Evolutionary conservation across 2,329 filamentous ascomycete genomes (phyloP).

Genomic region (Sporothrix protearum): DNA sequence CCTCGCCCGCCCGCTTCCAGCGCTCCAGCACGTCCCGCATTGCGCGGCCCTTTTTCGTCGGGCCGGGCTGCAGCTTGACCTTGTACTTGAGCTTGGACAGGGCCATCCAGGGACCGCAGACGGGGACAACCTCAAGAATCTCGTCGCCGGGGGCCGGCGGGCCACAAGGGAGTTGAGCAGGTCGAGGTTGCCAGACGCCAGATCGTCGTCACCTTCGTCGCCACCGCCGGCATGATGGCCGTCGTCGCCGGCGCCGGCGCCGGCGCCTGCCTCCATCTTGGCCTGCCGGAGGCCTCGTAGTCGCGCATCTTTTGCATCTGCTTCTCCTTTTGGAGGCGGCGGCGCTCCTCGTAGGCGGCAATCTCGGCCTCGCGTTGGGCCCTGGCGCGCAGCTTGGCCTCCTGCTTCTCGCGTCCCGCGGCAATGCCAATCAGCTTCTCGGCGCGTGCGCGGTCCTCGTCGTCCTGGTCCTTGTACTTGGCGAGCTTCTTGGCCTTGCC

Average conservation of each 20-base stretch:
- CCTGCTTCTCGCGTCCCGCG: constrained; percentile 62
- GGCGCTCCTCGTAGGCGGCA: constrained; percentile 68
- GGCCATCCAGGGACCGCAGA: constrained; percentile 64
- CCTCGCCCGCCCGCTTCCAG: constrained; percentile 62
- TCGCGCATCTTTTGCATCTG: constrained; percentile 72
- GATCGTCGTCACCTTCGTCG: constrained; percentile 53
- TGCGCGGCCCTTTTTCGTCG: constrained; percentile 90
- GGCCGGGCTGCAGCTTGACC: constrained; percentile 86
- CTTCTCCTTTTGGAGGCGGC: constrained; percentile 73
- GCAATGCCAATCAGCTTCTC: constrained; percentile 81
- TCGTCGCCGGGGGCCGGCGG: constrained; percentile 75
- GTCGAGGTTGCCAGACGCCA: constrained; percentile 44
- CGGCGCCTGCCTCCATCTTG: constrained; percentile 57
- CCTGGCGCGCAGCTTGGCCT: constrained; percentile 66
- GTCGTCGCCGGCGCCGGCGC: constrained; percentile 55
- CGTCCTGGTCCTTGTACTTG: constrained; percentile 92
- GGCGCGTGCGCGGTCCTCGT: constrained; percentile 81
- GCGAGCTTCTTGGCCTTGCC: constrained; percentile 84
- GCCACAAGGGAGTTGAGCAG: constrained; percentile 72
- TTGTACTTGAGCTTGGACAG: constrained; percentile 80
- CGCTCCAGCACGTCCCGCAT: constrained; percentile 82
- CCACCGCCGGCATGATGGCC: constrained; percentile 39
- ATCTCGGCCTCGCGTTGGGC: constrained; percentile 67
- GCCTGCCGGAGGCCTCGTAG: constrained; percentile 66
- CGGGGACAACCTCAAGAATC: constrained; percentile 62